Conservation (phyloP, 2,329 filamentous ascomycete genomes). For the Alternaria brassicicola region DNA sequence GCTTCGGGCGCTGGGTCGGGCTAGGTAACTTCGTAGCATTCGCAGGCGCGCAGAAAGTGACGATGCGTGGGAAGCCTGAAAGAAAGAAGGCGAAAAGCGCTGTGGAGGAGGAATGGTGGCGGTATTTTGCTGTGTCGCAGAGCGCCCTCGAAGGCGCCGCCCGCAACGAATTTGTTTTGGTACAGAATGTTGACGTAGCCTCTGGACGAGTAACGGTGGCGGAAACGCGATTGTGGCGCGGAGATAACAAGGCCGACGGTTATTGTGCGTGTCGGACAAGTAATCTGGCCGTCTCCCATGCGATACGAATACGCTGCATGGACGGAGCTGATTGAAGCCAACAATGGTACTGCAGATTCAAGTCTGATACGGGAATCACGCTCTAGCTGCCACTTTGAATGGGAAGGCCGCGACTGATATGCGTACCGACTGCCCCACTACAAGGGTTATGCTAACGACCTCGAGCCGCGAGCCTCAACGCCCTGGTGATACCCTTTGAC, state of each 20-base stretch:
- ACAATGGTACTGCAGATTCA: background rate
- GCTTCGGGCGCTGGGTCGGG: conserved; percentile 29
- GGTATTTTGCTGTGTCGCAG: conserved; percentile 22
- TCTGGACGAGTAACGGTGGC: conserved; percentile 20
- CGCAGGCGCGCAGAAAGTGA: conserved; percentile 36
- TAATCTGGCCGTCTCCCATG: conserved; percentile 13
- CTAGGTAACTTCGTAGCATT: conserved; percentile 41
- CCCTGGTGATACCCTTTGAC: background rate
- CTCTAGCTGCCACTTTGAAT: background rate
- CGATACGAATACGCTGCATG: background rate
- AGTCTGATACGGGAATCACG: background rate
- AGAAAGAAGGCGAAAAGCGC: background rate
- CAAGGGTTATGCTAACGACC: background rate
- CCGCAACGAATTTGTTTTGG: conserved; percentile 20
- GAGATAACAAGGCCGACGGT: conserved; percentile 13
- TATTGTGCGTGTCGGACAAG: conserved; percentile 10
- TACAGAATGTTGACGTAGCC: conserved; percentile 30
- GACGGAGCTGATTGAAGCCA: background rate
- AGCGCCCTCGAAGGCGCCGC: conserved; percentile 23
- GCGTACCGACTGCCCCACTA: background rate
- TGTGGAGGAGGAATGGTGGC: conserved; percentile 21
- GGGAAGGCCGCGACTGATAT: background rate
- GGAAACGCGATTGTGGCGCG: conserved; percentile 15
- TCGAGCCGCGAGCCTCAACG: conserved; percentile 6
- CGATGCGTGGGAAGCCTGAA: background rate